These are phyloP conservation scores for Lumnitzera racemosa DNA, from an alignment of 345 rosid genomes.

Conservation along the genomic window DNA sequence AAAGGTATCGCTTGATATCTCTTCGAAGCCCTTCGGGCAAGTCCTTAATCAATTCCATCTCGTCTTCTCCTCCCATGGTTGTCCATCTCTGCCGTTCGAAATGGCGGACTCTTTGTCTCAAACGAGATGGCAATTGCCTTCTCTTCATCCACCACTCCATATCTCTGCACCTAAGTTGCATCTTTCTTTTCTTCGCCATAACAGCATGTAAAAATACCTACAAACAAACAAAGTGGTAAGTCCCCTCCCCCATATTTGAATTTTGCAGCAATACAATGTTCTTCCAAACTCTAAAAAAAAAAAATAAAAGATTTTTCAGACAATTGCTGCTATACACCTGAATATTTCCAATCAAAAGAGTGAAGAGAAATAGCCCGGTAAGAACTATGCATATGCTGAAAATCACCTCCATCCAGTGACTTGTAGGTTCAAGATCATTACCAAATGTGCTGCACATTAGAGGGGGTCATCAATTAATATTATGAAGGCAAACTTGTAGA, in stretches of 20 bases:
- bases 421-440: constrained; percentile 76
- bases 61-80: constrained; percentile 70
- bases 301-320: too few relatives aligned
- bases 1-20: constrained; percentile 77
- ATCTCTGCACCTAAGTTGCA: constrained; percentile 76
- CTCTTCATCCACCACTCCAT: constrained; percentile 96
- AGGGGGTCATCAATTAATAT: not conserved
- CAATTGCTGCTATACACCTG: constrained; percentile 35
- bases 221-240: constrained; percentile 1
- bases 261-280: not conserved
- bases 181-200: constrained; percentile 65
- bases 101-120: constrained; percentile 73
- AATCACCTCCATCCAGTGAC: constrained; percentile 63
- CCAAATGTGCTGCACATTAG: constrained; percentile 63
- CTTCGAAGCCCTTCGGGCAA: constrained; percentile 84
- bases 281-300: too few relatives aligned
- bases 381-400: constrained; percentile 77
- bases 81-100: constrained; percentile 71
- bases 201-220: constrained; percentile 73
- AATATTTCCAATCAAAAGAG: constrained; percentile 73
- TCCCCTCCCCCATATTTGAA: not conserved
- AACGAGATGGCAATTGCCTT: constrained; percentile 71
- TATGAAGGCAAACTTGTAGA: too few relatives aligned
- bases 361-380: constrained; percentile 74
- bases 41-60: constrained; percentile 58